These are phyloP conservation scores for Acanthamoeba lenticulata DNA, from an alignment of 208 protist species.

Conservation along the genomic window DNA sequence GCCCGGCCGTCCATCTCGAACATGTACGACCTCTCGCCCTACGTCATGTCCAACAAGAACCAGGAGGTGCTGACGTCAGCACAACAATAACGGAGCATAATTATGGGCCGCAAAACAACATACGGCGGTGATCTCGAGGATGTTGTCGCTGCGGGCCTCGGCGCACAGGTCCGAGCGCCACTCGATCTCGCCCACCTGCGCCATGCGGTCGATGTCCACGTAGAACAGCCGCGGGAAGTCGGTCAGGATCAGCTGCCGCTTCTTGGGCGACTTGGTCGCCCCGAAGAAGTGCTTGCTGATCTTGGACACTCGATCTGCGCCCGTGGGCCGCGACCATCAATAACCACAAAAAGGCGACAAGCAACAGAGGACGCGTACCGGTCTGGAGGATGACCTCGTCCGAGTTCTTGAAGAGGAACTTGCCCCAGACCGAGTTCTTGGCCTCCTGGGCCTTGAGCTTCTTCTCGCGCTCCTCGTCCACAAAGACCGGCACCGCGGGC, in stretches of 20 bases:
- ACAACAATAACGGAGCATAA: not conserved
- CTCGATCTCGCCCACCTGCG: slow-evolving; percentile 75
- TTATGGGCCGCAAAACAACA: not conserved
- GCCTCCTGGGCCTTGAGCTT: not conserved
- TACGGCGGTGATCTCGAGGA: slow-evolving; percentile 77
- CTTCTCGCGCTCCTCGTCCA: not conserved
- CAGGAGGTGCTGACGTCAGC: not conserved
- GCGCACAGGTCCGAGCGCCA: slow-evolving; percentile 66
- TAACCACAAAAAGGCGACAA: not conserved
- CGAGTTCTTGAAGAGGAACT: slow-evolving; percentile 52
- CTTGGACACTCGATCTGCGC: slow-evolving; percentile 71
- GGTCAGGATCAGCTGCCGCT: slow-evolving; percentile 79
- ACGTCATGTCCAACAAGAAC: not conserved
- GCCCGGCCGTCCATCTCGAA: not conserved
- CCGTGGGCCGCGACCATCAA: not conserved
- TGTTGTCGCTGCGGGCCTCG: slow-evolving; percentile 52
- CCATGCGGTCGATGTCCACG: slow-evolving; percentile 77
- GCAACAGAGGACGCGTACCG: not conserved
- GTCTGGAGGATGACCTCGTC: slow-evolving; percentile 25
- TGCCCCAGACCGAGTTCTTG: slow-evolving; percentile 28
- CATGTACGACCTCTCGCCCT: not conserved
- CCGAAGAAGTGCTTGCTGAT: slow-evolving; percentile 67
- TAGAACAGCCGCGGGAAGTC: slow-evolving; percentile 79
- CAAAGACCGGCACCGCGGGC: not conserved
- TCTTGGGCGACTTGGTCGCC: slow-evolving; percentile 56